Conservation (phyloP, 441 rosid species). For the Oxalis stricta region DNA sequence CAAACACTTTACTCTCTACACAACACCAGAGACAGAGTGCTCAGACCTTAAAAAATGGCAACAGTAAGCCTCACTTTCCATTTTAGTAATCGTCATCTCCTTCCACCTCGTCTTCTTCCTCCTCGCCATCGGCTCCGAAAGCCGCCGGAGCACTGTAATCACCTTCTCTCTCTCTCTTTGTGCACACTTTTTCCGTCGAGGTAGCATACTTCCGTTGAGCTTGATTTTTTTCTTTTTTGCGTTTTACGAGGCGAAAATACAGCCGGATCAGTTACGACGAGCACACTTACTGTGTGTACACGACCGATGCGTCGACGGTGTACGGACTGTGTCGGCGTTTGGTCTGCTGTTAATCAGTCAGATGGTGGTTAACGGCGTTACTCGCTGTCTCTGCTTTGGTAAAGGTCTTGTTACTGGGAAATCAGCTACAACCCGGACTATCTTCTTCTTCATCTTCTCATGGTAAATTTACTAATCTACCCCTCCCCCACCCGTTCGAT, state of each 20-base stretch:
- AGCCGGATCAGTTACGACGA: conserved; percentile 75
- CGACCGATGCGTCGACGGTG: conserved; percentile 61
- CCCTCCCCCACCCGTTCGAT: not conserved
- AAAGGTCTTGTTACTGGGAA: conserved; percentile 57
- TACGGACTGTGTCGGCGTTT: conserved; percentile 76
- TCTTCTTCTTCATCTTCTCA: conserved; percentile 73
- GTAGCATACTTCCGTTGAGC: no score
- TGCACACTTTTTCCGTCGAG: not conserved
- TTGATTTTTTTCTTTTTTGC: not conserved
- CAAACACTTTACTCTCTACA: no score
- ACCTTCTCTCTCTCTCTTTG: conserved; percentile 1
- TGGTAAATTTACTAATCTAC: conserved; percentile 33
- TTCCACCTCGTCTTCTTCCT: conserved; percentile 87
- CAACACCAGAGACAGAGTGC: conserved; percentile 12
- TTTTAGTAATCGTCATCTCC: conserved; percentile 37
- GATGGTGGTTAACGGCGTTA: conserved; percentile 49
- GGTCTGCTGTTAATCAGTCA: conserved; percentile 67
- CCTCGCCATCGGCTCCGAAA: conserved; percentile 85
- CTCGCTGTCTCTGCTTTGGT: conserved; percentile 79
- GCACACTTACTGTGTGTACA: conserved; percentile 51
- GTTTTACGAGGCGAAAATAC: conserved; percentile 38
- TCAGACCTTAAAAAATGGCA: conserved; percentile 33
- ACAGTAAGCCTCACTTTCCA: conserved; percentile 45
- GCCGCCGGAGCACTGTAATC: conserved; percentile 78
- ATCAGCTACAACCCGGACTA: conserved; percentile 40